Evolutionary conservation across 176 grass and related monocot species (phyloP).

Genomic region (Tillandsia leiboldiana): DNA sequence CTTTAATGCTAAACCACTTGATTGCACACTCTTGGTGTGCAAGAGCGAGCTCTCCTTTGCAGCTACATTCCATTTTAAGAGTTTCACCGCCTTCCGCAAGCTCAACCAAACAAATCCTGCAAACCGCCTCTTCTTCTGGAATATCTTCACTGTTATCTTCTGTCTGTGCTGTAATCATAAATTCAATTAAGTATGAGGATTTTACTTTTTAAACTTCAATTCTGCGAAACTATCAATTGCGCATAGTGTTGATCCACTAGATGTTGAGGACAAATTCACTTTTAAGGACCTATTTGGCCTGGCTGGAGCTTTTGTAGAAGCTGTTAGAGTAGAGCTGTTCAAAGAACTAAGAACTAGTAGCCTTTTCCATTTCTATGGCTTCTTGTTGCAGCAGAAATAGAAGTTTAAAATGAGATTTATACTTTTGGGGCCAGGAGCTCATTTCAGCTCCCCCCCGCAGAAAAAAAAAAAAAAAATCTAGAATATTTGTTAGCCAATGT

Average conservation of each 20-base stretch:
- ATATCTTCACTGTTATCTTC: constrained; percentile 86
- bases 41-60: constrained; percentile 97
- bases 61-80: constrained; percentile 98
- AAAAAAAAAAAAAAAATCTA: too few species aligned
- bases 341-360: too few species aligned
- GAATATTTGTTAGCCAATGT: too few species aligned
- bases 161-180: constrained; percentile 21
- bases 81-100: constrained; percentile 95
- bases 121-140: constrained; percentile 96
- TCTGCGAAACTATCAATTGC: not conserved
- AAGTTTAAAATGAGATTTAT: too few species aligned
- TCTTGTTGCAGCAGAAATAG: too few species aligned
- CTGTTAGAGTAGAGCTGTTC: too few species aligned
- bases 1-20: constrained; percentile 99
- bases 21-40: constrained; percentile 95
- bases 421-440: too few species aligned
- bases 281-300: too few species aligned
- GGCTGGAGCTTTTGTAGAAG: too few species aligned
- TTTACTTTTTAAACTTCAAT: not conserved
- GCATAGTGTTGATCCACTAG: not conserved
- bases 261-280: not conserved
- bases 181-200: not conserved
- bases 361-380: too few species aligned
- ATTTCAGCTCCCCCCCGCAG: too few species aligned
- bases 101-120: constrained; percentile 90